Evolutionary conservation across 768 basidiomycete genomes (phyloP).

Genomic region (Pulveroboletus sp.): DNA sequence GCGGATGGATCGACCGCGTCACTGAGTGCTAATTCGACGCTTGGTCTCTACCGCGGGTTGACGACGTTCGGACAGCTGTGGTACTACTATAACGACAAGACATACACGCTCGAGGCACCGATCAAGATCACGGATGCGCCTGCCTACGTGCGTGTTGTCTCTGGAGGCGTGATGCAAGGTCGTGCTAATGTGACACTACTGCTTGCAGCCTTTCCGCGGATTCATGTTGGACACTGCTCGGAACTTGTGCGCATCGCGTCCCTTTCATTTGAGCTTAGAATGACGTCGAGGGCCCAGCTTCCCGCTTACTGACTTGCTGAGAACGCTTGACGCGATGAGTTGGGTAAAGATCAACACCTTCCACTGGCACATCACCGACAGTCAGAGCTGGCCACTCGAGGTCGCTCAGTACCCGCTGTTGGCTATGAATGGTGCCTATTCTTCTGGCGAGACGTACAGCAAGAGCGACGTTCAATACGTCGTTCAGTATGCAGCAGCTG

Average conservation of each 20-base stretch:
- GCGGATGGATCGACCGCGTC: constrained; percentile 33
- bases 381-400: constrained; percentile 74
- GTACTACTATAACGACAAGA: constrained; percentile 34
- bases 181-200: neutral
- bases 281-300: constrained; percentile 24
- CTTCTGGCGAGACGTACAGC: constrained; percentile 48
- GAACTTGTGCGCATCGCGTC: constrained; percentile 33
- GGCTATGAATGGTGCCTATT: constrained; percentile 65
- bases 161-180: neutral
- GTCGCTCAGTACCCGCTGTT: constrained; percentile 59
- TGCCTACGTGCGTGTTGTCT: constrained; percentile 36
- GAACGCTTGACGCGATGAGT: constrained; percentile 51
- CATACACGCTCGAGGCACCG: constrained; percentile 40
- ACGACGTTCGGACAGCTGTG: constrained; percentile 55
- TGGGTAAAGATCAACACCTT: constrained; percentile 62
- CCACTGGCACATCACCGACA: constrained; percentile 85
- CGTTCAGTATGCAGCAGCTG: constrained; percentile 64
- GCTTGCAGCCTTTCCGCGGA: constrained; percentile 35
- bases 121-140: constrained; percentile 43
- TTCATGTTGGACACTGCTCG: constrained; percentile 45
- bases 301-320: constrained; percentile 35
- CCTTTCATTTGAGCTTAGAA: neutral
- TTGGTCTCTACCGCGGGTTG: constrained; percentile 52
- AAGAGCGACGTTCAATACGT: constrained; percentile 54
- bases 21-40: constrained; percentile 41